A percentile compares a stretch with the other conserved stretches of the same genome.
Evolutionary conservation across 108 stramenopile genomes (phyloP).

Genomic region (Chaetoceros tenuissimus): DNA sequence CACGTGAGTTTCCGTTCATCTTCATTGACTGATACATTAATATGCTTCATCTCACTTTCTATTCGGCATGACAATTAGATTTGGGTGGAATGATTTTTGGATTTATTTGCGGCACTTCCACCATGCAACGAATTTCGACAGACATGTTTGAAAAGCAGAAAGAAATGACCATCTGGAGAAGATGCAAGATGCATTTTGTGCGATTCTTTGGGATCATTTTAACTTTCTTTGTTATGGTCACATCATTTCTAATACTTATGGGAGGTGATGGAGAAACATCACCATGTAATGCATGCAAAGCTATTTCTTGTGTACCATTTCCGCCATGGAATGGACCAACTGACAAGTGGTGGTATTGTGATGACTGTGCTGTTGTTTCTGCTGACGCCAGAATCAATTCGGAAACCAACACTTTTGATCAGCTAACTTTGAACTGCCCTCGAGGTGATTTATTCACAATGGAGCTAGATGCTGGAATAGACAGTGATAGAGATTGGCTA

Average conservation of each 20-base stretch:
- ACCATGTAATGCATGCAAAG: conserved; percentile 65
- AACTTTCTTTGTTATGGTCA: conserved; percentile 52
- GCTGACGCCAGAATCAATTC: neutral
- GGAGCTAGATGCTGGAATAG: conserved; percentile 13
- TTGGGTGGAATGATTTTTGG: conserved; percentile 83
- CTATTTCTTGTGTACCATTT: conserved; percentile 78
- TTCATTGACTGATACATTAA: conserved; percentile 6
- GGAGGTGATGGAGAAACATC: conserved; percentile 44
- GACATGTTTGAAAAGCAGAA: conserved; percentile 56
- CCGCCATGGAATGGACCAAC: conserved; percentile 45
- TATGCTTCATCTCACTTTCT: neutral
- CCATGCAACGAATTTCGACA: conserved; percentile 59
- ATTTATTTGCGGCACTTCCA: conserved; percentile 63
- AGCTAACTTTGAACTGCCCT: conserved; percentile 40
- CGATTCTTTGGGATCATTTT: conserved; percentile 68
- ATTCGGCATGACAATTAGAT: conserved; percentile 7
- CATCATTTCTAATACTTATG: conserved; percentile 53
- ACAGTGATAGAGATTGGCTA: conserved; percentile 17
- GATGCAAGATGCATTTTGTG: conserved; percentile 24
- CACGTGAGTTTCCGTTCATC: conserved; percentile 6
- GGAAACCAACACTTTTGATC: neutral
- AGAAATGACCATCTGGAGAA: conserved; percentile 12
- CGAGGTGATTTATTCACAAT: conserved; percentile 40
- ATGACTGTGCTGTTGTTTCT: conserved; percentile 45
- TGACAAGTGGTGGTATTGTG: conserved; percentile 89